Conservation (phyloP, 1,139 yeast genomes). For the Magnusiomyces sp. region DNA sequence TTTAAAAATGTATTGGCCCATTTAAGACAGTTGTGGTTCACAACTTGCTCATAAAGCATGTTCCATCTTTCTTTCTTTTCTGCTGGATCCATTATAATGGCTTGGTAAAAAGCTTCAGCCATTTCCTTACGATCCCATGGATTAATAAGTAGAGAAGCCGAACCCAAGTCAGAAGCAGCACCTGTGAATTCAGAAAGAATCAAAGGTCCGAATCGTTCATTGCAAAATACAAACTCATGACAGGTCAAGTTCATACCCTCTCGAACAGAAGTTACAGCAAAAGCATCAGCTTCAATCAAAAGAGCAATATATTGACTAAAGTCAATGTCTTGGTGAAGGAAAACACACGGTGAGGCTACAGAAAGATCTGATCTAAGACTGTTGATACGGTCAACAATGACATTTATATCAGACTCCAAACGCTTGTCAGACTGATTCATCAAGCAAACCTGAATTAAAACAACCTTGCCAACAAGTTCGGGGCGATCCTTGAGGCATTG, state of each 20-base stretch:
- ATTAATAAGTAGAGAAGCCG: constrained; percentile 50
- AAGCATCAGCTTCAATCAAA: constrained; percentile 75
- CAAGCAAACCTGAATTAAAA: constrained; percentile 74
- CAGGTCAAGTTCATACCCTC: constrained; percentile 97
- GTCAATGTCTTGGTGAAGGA: constrained; percentile 79
- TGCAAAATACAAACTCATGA: constrained; percentile 83
- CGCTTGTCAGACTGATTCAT: constrained; percentile 39
- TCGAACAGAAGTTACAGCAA: constrained; percentile 82
- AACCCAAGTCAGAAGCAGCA: constrained; percentile 66
- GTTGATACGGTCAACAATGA: constrained; percentile 79
- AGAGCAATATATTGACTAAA: constrained; percentile 86
- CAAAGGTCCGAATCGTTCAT: constrained; percentile 69
- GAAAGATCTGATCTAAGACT: constrained; percentile 66
- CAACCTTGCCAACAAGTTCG: constrained; percentile 56
- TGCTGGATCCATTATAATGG: constrained; percentile 52
- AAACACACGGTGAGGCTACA: constrained; percentile 56
- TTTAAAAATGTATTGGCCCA: constrained; percentile 63
- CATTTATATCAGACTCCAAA: constrained; percentile 63
- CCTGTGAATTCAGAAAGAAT: constrained; percentile 92
- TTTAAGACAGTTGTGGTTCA: constrained; percentile 57
- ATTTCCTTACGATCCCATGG: constrained; percentile 81
- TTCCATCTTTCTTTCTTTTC: constrained; percentile 61
- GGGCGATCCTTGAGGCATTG: constrained; percentile 65
- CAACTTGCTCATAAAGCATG: constrained; percentile 48
- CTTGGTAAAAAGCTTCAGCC: constrained; percentile 50